These are phyloP conservation scores for Annulohypoxylon stygium DNA, from an alignment of 495 filamentous ascomycete species.

Conservation along the genomic window DNA sequence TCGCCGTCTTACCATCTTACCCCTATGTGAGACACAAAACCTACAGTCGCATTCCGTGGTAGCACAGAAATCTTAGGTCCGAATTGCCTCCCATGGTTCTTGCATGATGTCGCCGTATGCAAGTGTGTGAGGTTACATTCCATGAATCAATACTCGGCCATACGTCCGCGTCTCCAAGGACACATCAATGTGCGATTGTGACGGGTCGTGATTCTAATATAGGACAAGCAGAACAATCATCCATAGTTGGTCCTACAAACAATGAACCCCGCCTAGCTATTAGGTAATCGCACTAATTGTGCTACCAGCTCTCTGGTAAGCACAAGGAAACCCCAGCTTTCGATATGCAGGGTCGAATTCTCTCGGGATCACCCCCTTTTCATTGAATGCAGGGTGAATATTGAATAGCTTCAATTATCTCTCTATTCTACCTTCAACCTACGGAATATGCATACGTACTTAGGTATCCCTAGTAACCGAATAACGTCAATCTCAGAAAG, in stretches of 20 bases:
- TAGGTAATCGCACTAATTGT: not conserved
- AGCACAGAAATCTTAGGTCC: conserved; percentile 3
- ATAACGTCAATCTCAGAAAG: not conserved
- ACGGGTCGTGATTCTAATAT: not conserved
- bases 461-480: not conserved
- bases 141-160: conserved; percentile 17
- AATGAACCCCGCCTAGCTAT: not conserved
- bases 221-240: not conserved
- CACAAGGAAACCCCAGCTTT: conserved; percentile 11
- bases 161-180: conserved; percentile 19
- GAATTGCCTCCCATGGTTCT: conserved; percentile 7
- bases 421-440: not conserved
- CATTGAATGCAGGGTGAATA: not conserved
- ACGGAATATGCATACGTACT: not conserved
- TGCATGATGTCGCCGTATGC: conserved; percentile 8
- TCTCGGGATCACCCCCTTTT: not conserved
- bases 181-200: conserved; percentile 6
- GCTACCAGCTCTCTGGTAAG: conserved; percentile 15
- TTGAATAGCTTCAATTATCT: not conserved
- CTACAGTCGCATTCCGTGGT: conserved; percentile 5
- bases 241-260: not conserved
- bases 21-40: not conserved
- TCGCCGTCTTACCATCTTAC: no score
- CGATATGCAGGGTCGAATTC: not conserved
- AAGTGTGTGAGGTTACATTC: conserved; percentile 33